Conservation (phyloP, 345 rosid species). For the Citrus glauca region DNA sequence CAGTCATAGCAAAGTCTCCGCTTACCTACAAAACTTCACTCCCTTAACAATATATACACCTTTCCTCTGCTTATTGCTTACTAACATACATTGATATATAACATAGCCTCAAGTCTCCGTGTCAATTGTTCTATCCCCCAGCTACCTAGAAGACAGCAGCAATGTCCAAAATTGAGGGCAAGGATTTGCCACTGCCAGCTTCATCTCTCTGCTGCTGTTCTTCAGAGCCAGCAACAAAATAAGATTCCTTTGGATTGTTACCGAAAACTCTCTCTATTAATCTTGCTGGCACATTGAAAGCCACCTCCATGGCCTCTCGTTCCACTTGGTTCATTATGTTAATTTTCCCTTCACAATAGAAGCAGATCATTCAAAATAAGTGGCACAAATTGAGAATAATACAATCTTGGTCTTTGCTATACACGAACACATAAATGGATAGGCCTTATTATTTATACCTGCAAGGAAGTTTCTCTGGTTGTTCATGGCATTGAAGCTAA, state of each 20-base stretch:
- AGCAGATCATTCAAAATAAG: not conserved
- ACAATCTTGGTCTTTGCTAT: too few relatives aligned
- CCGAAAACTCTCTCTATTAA: slow-evolving; percentile 24
- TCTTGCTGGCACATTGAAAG: slow-evolving; percentile 23
- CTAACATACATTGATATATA: not conserved
- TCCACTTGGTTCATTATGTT: slow-evolving; percentile 28
- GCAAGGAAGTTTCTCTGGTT: slow-evolving; percentile 47
- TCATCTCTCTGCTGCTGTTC: not conserved
- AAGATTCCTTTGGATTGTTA: slow-evolving; percentile 18
- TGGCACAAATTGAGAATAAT: too few relatives aligned
- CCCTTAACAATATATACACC: not conserved
- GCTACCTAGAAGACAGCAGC: not conserved
- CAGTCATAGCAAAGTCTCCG: not conserved
- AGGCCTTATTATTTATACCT: slow-evolving; percentile 18
- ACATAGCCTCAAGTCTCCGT: not conserved
- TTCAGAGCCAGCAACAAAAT: slow-evolving; percentile 4
- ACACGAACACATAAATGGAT: too few relatives aligned
- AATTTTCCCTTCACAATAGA: slow-evolving; percentile 16
- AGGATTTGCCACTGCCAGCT: not conserved
- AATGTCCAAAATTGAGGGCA: slow-evolving; percentile 3
- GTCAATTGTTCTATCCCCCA: too few relatives aligned
- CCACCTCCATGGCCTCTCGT: slow-evolving; percentile 16
- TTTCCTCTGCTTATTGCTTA: not conserved
- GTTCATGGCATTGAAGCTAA: slow-evolving; percentile 36
- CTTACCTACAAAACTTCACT: not conserved